Base-by-base conservation (phyloP, 192 early-diverging fungal genomes). In the Coemansia guatemalensis region DNA sequence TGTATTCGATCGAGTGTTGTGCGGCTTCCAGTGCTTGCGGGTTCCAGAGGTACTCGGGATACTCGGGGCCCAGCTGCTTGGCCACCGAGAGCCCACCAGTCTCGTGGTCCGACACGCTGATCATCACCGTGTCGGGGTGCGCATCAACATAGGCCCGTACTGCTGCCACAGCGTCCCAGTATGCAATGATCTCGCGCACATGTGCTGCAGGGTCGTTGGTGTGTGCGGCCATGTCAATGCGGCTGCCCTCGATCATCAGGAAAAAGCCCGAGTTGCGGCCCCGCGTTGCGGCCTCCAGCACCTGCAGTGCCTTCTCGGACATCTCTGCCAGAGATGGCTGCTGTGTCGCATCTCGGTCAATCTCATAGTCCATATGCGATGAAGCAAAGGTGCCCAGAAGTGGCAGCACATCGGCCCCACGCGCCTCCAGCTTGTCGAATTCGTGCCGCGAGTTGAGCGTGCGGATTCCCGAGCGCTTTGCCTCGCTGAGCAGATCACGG, bases 191-290 rank as follows among this genome's bases (percentile, higher is more conserved):
- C 23, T 99, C 97, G 67, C 90, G 90, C 12, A 92, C 83, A 68
- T 99, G 97, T 1, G 93, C 81, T 7, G 92, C 93, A 9, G 95
- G 88, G 71, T 99, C 97, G 73, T 98, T 98, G 62, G 78, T 73
- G 68, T 99, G 97, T 5, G 91, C 97, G 1, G 93, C 97, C 95
- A 97, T 96, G 70, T 99, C 93, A 62, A 99, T 99, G 48, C 94
- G 80, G 60, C 89, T 92, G 30, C 97, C 93, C 82, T 99, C 97
- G 63, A 99, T 89, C 92, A 99, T 93, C 69, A 99, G 77, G 71
- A 97, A 95, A 78, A 97, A 99, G 4, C 97, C 95, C 0, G 80
- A 64, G 52, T 85, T 82, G 23, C 74, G 69, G 58, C 79, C 66
- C 48, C 67, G 67, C 0, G 81, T 80, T 3, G 86, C 82, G 0